Base-by-base conservation (phyloP, 2,329 filamentous ascomycete species). In the Nigrospora osmanthi region DNA sequence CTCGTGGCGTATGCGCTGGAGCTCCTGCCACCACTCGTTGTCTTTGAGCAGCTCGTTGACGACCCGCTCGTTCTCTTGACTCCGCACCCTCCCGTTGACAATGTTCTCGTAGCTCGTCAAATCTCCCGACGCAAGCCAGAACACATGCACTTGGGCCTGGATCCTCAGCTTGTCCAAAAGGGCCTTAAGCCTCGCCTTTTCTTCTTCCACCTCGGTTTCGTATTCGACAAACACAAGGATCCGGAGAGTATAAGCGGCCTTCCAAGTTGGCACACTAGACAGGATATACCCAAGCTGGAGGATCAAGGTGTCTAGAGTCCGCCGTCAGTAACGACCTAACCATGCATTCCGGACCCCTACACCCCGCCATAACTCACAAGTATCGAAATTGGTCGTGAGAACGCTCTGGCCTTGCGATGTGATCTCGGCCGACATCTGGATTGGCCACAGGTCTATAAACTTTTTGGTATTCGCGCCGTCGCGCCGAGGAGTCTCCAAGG, bases 141-240 rank as follows among this genome's bases (percentile, higher is more conserved):
- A 89, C 1, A 94, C 89, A 13, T 85, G 64, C 0, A 94, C 78
- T 49, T 88, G 73, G 3, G 88, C 89, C 49, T 89, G 79, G 40
- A 95, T 95, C 14, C 89, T 75, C 10, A 95, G 64, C 59, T 91
- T 94, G 17, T 87, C 85, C 1, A 95, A 71, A 2, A 95, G 70
- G 1, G 83, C 79, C 47, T 79, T 79, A 14, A 94, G 83, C 46
- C 88, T 73, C 2, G 75, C 77, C 33, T 79, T 72, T 62, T 95
- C 89, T 62, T 94, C 86, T 35, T 85, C 79, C 1, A 95, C 83
- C 53, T 95, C 89, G 23, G 73, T 80, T 59, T 93, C 87, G 53
- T 94, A 94, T 58, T 95, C 89, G 16, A 95, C 89, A 60, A 95
- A 95, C 0, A 94, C 88, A 44, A 85, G 79, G 4, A 95, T 85